phyloP scores from a whole-genome alignment of 1,139 yeast species.

The Geotrichum europaeum region DNA sequence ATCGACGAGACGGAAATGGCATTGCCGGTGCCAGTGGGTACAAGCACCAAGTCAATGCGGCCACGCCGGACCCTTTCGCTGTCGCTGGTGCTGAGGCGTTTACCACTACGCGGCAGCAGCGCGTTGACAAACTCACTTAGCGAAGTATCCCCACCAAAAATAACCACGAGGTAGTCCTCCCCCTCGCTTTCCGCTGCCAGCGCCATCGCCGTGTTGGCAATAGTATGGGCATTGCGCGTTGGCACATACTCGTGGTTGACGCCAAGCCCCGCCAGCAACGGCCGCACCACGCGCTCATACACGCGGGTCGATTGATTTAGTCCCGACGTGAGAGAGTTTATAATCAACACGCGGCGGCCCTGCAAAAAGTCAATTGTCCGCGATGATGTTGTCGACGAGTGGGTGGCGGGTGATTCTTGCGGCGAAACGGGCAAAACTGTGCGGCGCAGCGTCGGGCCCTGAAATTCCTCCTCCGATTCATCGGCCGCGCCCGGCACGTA shows the following conservation, averaged over 20 bases:
- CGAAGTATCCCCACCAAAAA: slow-evolving; percentile 85
- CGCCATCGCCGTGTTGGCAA: slow-evolving; percentile 30
- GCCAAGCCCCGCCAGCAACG: slow-evolving; percentile 32
- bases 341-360: slow-evolving; percentile 26
- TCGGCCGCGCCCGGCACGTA: not conserved
- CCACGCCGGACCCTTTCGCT: not conserved
- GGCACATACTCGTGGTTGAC: slow-evolving; percentile 34
- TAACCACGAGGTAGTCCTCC: slow-evolving; percentile 43
- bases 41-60: slow-evolving; percentile 40
- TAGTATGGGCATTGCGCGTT: slow-evolving; percentile 31
- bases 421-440: not conserved
- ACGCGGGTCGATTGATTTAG: slow-evolving; percentile 25
- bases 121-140: slow-evolving; percentile 68
- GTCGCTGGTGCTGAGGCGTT: too few species aligned
- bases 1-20: slow-evolving; percentile 60
- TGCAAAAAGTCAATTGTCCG: not conserved
- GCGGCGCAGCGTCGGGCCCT: not conserved
- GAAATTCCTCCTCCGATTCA: not conserved
- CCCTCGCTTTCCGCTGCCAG: slow-evolving; percentile 20
- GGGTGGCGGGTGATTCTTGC: not conserved
- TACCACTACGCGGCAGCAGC: not conserved
- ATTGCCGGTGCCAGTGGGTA: slow-evolving; percentile 87
- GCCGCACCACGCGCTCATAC: slow-evolving; percentile 31
- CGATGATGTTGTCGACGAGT: not conserved
- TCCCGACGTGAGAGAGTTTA: slow-evolving; percentile 35